phyloP scores from a whole-genome alignment of 1,284 basidiomycete genomes.

The Boletus calvinii region DNA sequence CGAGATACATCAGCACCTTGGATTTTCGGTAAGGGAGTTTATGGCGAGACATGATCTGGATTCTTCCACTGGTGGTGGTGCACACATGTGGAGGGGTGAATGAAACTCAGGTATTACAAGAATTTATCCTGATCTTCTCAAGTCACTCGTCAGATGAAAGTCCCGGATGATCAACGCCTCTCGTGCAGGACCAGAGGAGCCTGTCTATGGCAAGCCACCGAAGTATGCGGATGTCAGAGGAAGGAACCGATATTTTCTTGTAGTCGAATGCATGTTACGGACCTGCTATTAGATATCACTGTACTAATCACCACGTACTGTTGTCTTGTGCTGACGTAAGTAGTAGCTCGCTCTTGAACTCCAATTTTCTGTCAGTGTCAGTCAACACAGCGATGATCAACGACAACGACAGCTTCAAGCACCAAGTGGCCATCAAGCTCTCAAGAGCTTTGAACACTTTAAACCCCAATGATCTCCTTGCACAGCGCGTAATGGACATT shows the following conservation, averaged over 20 bases:
- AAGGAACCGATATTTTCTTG: slow-evolving; percentile 50
- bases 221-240: slow-evolving; percentile 61
- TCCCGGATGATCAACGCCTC: slow-evolving; percentile 4
- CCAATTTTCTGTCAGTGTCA: too few relatives aligned
- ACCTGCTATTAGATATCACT: not conserved
- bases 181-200: slow-evolving; percentile 56
- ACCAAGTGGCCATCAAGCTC: not conserved
- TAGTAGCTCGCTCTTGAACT: not conserved
- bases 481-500: not conserved
- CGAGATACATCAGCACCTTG: slow-evolving; percentile 42
- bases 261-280: slow-evolving; percentile 9
- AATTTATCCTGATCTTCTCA: slow-evolving; percentile 66
- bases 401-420: not conserved
- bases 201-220: slow-evolving; percentile 61
- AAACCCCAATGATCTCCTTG: not conserved
- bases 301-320: too few relatives aligned
- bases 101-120: slow-evolving; percentile 69
- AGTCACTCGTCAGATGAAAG: slow-evolving; percentile 35
- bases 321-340: not conserved
- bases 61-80: slow-evolving; percentile 59
- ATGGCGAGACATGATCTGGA: slow-evolving; percentile 54
- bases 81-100: slow-evolving; percentile 81
- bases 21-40: slow-evolving; percentile 70
- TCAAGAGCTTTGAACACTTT: not conserved
- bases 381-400: not conserved